Percentiles rank a stretch among this genome's conserved stretches.
These are phyloP conservation scores for Clitopilus hobsonii DNA, from an alignment of 768 basidiomycete genomes.

Conservation along the genomic window DNA sequence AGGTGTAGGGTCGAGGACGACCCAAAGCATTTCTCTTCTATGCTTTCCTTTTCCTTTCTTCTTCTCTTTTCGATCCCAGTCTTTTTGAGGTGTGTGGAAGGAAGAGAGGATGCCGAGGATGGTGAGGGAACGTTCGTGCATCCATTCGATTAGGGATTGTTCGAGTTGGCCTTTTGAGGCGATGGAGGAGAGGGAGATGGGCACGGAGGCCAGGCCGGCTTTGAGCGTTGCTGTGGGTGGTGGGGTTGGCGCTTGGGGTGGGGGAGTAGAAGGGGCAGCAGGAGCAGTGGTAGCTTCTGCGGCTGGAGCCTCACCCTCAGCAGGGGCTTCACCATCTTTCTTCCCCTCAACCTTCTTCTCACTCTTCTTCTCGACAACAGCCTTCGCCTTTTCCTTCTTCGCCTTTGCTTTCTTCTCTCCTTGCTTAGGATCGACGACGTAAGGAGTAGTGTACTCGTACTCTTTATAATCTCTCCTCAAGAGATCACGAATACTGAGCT, in stretches of 20 bases:
- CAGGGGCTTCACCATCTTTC: background rate
- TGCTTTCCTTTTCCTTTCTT: slow-evolving; percentile 45
- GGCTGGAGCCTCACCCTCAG: background rate
- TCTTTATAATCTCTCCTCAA: slow-evolving; percentile 96
- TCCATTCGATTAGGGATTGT: slow-evolving; percentile 46
- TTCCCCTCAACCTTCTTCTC: background rate
- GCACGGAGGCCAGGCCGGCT: background rate
- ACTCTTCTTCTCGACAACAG: background rate
- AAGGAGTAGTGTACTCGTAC: slow-evolving; percentile 59
- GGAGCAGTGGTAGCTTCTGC: background rate
- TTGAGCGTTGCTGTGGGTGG: background rate
- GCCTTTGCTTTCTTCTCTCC: slow-evolving; percentile 44
- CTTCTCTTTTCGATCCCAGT: slow-evolving; percentile 16
- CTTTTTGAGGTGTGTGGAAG: slow-evolving; percentile 34
- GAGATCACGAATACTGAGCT: slow-evolving; percentile 69
- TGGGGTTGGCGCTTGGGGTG: background rate
- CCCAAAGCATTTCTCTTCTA: slow-evolving; percentile 63
- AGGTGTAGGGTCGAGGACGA: slow-evolving; percentile 39
- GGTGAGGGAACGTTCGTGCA: slow-evolving; percentile 57
- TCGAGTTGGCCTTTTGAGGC: slow-evolving; percentile 19
- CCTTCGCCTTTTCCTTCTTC: background rate
- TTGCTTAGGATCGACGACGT: slow-evolving; percentile 32
- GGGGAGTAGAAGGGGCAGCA: background rate
- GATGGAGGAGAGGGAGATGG: background rate
- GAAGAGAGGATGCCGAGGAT: slow-evolving; percentile 80